Conservation (phyloP, 2,329 filamentous ascomycete species). For the Colletotrichum sp. region DNA sequence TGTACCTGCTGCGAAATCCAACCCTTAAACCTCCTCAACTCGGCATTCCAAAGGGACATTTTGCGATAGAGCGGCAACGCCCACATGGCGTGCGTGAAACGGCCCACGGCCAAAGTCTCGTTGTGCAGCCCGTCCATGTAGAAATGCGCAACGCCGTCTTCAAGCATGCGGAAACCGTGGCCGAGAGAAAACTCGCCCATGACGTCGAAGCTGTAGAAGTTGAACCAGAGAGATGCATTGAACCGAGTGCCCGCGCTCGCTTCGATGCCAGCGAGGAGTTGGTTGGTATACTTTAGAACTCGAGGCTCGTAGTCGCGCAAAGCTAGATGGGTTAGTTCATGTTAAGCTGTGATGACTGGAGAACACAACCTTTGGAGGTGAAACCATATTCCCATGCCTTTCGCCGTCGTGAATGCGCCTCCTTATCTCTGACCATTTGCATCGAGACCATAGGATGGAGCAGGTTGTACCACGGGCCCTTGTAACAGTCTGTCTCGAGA, state of each 20-base stretch:
- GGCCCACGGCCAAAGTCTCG: slow-evolving; percentile 25
- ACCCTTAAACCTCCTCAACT: slow-evolving; percentile 19
- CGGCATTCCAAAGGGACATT: slow-evolving; percentile 20
- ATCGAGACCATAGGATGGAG: slow-evolving; percentile 31
- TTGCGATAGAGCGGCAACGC: slow-evolving; percentile 21
- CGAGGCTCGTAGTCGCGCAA: slow-evolving; percentile 32
- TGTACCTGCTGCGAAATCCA: slow-evolving; percentile 20
- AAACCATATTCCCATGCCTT: slow-evolving; percentile 39
- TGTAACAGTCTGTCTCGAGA: slow-evolving; percentile 32
- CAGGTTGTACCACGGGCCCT: slow-evolving; percentile 38
- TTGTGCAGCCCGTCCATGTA: slow-evolving; percentile 28
- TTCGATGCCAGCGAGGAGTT: slow-evolving; percentile 27
- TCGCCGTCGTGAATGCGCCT: slow-evolving; percentile 32
- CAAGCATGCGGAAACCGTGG: slow-evolving; percentile 37
- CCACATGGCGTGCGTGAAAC: slow-evolving; percentile 26
- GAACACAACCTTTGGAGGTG: slow-evolving; percentile 29
- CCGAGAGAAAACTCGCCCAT: slow-evolving; percentile 47
- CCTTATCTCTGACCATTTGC: slow-evolving; percentile 33
- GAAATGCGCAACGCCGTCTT: slow-evolving; percentile 27
- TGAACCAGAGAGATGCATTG: slow-evolving; percentile 35
- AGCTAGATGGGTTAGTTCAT: neutral
- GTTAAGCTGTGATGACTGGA: too few relatives aligned
- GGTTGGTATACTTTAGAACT: slow-evolving; percentile 25
- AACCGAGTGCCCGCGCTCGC: slow-evolving; percentile 6
- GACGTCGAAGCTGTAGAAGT: slow-evolving; percentile 41